Base-by-base conservation (phyloP, 1,284 basidiomycete species). In the Caloboletus firmus region DNA sequence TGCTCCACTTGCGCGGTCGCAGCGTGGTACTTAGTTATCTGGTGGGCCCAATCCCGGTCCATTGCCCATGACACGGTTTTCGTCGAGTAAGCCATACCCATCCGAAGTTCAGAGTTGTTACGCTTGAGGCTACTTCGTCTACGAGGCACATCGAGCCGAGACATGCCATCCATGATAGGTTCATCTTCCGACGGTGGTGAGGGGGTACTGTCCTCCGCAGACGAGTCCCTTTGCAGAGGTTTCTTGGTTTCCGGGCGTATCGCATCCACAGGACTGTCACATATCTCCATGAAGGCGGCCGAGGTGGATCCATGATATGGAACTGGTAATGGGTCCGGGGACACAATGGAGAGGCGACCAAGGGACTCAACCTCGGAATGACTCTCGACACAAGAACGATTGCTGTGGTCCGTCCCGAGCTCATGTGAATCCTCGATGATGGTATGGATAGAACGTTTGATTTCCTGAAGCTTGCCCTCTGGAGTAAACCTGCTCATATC, bases 11-110 rank as follows among this genome's bases (percentile, higher is more conserved):
- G 78, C 51, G 76, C 77, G 24, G 79, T 75, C 18, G 77, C 77
- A 55, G 77, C 74, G 20, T 79, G 74, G 62, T 83, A 85, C 60
- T 79, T 79, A 28, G 75, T 74, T 58, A 85, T 74, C 59, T 83
- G 82, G 11, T 77, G 76, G 35, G 78, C 74, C 72, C 81, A 77
- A 53, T 83, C 83, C 18, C 74, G 76, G 53, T 83, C 79, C 72
- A 86, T 85, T 31, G 86, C 86, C 86, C 86, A 88, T 34, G 85
- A 84, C 9, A 88, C 86, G 9, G 81, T 79, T 72, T 88, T 88
- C n/a, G 73, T 70, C 32, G 82, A 73, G 57, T 84, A 81, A 35
- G 74, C 77, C 46, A 78, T 72, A 58, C 82, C 85, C 49, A 78
- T 64, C 41, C 76, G 71, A 59, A 72, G 74, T 44, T 74, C 71